Conservation (phyloP, 805 yeast species). For the Ascoidea rubescens region DNA sequence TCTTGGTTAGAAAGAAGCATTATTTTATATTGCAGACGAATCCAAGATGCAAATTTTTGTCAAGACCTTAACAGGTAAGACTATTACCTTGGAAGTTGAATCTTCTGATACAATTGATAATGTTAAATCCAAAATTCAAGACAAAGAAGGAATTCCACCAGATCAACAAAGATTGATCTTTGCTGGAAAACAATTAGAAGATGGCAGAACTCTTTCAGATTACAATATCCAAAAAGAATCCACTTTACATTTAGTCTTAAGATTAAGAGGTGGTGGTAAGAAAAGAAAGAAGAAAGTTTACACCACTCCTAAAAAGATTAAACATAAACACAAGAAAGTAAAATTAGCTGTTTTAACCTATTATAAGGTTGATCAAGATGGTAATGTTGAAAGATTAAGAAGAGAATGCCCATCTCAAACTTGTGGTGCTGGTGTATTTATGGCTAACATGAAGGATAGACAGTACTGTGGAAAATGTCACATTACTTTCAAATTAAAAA, state of each 20-base stretch:
- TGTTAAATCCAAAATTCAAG: slow-evolving; percentile 93
- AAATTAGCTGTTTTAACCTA: slow-evolving; percentile 98
- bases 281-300: slow-evolving; percentile 99
- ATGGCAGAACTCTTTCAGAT: slow-evolving; percentile 91
- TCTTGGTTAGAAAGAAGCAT: background rate
- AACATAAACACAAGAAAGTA: slow-evolving; percentile 98
- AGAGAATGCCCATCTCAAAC: slow-evolving; percentile 88
- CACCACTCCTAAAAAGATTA: slow-evolving; percentile 99
- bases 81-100: slow-evolving; percentile 96
- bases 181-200: slow-evolving; percentile 96
- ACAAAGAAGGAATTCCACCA: slow-evolving; percentile 96
- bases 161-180: slow-evolving; percentile 95
- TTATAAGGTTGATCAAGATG: slow-evolving; percentile 98
- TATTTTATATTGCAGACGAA: slow-evolving; percentile 28
- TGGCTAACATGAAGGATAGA: slow-evolving; percentile 98
- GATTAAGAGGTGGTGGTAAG: slow-evolving; percentile 99
- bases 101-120: slow-evolving; percentile 96
- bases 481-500: slow-evolving; percentile 62
- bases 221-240: slow-evolving; percentile 99
- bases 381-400: slow-evolving; percentile 96
- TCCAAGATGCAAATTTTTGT: slow-evolving; percentile 88
- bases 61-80: slow-evolving; percentile 98
- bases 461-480: slow-evolving; percentile 99
- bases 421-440: slow-evolving; percentile 99
- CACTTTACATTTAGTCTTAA: slow-evolving; percentile 86